Base-by-base conservation (phyloP, 1,139 yeast genomes). In the Debaryomyces subglobosus region DNA sequence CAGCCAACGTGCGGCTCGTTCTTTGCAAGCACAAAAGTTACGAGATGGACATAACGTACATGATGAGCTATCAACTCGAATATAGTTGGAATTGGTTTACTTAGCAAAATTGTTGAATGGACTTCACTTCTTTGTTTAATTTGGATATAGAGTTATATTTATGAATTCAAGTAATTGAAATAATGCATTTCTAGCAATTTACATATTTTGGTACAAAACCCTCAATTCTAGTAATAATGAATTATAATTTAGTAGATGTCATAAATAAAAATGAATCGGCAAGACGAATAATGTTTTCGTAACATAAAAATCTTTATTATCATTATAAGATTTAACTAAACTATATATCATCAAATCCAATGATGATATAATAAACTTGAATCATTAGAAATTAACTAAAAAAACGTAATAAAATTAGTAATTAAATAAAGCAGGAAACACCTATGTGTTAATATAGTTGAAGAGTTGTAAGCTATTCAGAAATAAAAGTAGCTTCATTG, bases 401-500 rank as follows among this genome's bases (percentile, higher is more conserved):
- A 7, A 29, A 39, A 25, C 30, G 20, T n/a, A 39, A 39, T 16
- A 27, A n/a, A 16, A 39, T 39, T 27, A 39, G 16, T n/a, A 27
- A 39, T 39, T 39, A 39, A 24, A 34, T 34, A 16, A 35, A n/a
- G 12, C 38, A 18, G 25, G 5, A 10, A 35, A 20, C 8, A 21
- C 5, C 23, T 21, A 37, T 9, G 18, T 23, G 9, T 12, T 13
- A 12, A 37, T 27, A 21, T 13, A 23, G 20, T 10, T 3, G 29
- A 12, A 4, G 16, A 27, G 15, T 13, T 13, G 33, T 32, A 6
- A 30, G n/a, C 56, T 62, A 74, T 51, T 74, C 80, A 16, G 77
- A 72, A 51, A 86, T 85, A 59, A 91, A 91, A 20, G 97, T 90
- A 37, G 89, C 90, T 70, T 91, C 97, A 60, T 78, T 82, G 76